phyloP scores from a whole-genome alignment of 2,329 filamentous ascomycete genomes.

The Stemphylium vesicarium region DNA sequence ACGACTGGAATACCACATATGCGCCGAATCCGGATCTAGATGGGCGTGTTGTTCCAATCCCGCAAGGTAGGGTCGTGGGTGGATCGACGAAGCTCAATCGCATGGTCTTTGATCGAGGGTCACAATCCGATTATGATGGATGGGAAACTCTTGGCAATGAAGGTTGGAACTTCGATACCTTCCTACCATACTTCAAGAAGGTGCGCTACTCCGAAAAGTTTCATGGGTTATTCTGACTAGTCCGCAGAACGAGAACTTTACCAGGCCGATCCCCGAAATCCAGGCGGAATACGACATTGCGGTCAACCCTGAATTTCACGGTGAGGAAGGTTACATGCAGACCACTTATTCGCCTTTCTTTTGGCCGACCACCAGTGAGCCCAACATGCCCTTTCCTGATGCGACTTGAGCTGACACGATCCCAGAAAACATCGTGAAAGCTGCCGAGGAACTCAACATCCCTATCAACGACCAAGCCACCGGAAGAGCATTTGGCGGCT shows the following conservation, averaged over 20 bases:
- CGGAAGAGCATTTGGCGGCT: slow-evolving; percentile 30
- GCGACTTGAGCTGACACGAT: not conserved
- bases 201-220: not conserved
- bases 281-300: slow-evolving; percentile 29
- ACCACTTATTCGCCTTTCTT: slow-evolving; percentile 27
- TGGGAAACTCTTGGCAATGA: slow-evolving; percentile 35
- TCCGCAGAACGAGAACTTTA: slow-evolving; percentile 27
- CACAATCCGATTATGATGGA: slow-evolving; percentile 39
- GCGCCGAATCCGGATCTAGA: slow-evolving; percentile 15
- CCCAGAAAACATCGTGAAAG: slow-evolving; percentile 27
- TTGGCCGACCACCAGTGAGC: slow-evolving; percentile 32
- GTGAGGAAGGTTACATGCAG: slow-evolving; percentile 25
- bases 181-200: slow-evolving; percentile 38
- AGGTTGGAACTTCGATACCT: slow-evolving; percentile 35
- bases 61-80: slow-evolving; percentile 31
- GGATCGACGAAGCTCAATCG: slow-evolving; percentile 49
- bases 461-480: slow-evolving; percentile 28
- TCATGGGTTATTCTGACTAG: slow-evolving; percentile 4
- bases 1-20: slow-evolving; percentile 35
- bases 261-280: slow-evolving; percentile 24
- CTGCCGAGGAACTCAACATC: slow-evolving; percentile 23
- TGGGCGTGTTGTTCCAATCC: slow-evolving; percentile 20
- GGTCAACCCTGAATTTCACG: slow-evolving; percentile 19
- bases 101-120: slow-evolving; percentile 39
- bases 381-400: not conserved